Evolutionary conservation across 2,329 filamentous ascomycete genomes (phyloP).

Genomic region (Microdochium trichocladiopsis): DNA sequence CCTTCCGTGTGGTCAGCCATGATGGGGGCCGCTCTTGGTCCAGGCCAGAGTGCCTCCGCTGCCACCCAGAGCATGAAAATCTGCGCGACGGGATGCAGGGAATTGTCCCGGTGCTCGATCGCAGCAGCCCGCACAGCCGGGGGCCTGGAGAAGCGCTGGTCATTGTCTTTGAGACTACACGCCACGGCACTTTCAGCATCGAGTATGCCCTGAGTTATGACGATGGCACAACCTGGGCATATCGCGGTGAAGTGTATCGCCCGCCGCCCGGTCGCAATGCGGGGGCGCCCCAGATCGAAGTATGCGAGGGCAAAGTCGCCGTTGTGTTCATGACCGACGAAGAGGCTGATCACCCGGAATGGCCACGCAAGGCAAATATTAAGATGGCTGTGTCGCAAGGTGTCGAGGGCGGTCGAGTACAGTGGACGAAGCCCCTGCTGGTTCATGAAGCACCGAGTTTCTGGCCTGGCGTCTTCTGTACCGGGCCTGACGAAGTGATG

Average conservation of each 20-base stretch:
- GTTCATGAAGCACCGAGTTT: constrained; percentile 22
- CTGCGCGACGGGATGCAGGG: constrained; percentile 37
- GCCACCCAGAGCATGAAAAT: constrained; percentile 22
- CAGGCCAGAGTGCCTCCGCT: constrained; percentile 30
- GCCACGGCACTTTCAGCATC: constrained; percentile 30
- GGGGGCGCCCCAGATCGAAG: constrained; percentile 36
- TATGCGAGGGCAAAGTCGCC: constrained; percentile 29
- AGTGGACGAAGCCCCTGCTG: constrained; percentile 22
- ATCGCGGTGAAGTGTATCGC: constrained; percentile 31
- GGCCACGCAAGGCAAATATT: constrained; percentile 31
- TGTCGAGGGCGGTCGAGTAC: constrained; percentile 21
- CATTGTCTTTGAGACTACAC: constrained; percentile 38
- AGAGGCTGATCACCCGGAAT: constrained; percentile 24
- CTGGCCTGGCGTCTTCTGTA: constrained; percentile 29
- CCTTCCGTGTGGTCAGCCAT: constrained; percentile 35
- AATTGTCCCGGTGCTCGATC: constrained; percentile 21
- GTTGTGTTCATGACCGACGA: constrained; percentile 41
- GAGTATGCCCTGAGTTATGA: constrained; percentile 38
- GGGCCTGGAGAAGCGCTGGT: constrained; percentile 27
- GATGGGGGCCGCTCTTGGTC: constrained; percentile 35
- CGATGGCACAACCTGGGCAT: constrained; percentile 29
- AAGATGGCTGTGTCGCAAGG: constrained; percentile 30
- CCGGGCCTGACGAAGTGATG: constrained; percentile 18
- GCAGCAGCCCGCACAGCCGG: constrained; percentile 12
- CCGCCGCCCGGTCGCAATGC: constrained; percentile 30